Base-by-base conservation (phyloP, 345 rosid genomes). In the Murraya paniculata region DNA sequence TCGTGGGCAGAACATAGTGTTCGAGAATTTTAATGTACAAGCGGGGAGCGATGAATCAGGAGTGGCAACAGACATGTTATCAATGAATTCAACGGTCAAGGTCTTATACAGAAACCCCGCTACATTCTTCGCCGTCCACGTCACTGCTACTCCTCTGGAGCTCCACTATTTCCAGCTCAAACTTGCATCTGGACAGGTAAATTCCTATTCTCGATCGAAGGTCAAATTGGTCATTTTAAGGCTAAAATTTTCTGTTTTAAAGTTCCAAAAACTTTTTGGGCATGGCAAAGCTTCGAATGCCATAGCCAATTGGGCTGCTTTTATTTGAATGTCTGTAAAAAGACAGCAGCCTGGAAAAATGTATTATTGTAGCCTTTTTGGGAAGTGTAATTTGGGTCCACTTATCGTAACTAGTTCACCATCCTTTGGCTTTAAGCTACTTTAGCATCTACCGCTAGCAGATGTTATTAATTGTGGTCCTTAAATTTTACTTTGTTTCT, bases 61-160 rank as follows among this genome's bases (percentile, higher is more conserved):
- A 50, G 97, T 96, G 76, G 88, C 97, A 55, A 96, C 99, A 31
- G 99, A 96, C 73, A 96, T 96, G 99, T 77, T 96, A 57, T 79
- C 99, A 13, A 64, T 96, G 64, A 96, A 96, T 78, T 92, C 97
- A 25, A 93, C 99, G 90, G 98, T 96, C 68, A 90, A 78, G 94
- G 86, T 96, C 76, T 86, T 83, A 30, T 96, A 91, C 90, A 80
- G 86, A 66, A 96, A 96, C 67, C 93, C 98, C 4, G 94, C 91
- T 4, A 89, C 95, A 1, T 96, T 96, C 80, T 96, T 87, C 69
- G 87, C 97, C 84, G 97, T 96, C 85, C 99, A 96, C 84, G 98
- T 96, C 84, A 96, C 93, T 48, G 83, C 92, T 4, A 82, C 94
- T 6, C 97, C 99, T 18, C 68, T 90, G 6, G 90, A 90, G 73